phyloP scores from a whole-genome alignment of 2,329 filamentous ascomycete species.

The Alternaria triticimaculans region DNA sequence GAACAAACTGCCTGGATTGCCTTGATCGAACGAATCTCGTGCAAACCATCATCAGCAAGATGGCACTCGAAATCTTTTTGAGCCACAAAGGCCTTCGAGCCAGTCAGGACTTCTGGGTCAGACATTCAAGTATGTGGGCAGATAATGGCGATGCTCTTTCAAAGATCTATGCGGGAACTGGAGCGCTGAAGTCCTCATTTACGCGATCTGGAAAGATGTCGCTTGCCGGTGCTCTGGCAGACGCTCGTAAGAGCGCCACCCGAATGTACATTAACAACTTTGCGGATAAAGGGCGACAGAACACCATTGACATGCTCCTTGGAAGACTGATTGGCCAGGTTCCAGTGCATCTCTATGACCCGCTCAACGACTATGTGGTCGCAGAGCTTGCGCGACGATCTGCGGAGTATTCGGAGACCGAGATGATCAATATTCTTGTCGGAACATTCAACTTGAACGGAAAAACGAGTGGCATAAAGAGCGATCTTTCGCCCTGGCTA shows the following conservation, averaged over 20 bases:
- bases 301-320: slow-evolving; percentile 91
- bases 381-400: slow-evolving; percentile 72
- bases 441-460: slow-evolving; percentile 97
- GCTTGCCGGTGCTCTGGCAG: slow-evolving; percentile 88
- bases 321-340: slow-evolving; percentile 83
- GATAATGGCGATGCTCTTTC: slow-evolving; percentile 95
- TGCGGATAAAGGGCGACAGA: slow-evolving; percentile 88
- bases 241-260: slow-evolving; percentile 92
- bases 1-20: slow-evolving; percentile 96
- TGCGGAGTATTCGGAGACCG: slow-evolving; percentile 75
- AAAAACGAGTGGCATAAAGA: slow-evolving; percentile 74
- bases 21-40: slow-evolving; percentile 95
- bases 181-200: slow-evolving; percentile 93
- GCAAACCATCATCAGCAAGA: slow-evolving; percentile 92
- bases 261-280: slow-evolving; percentile 98
- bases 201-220: slow-evolving; percentile 97
- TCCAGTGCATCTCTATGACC: slow-evolving; percentile 87
- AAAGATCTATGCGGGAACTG: slow-evolving; percentile 95
- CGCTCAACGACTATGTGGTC: slow-evolving; percentile 89
- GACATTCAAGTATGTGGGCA: slow-evolving; percentile 93
- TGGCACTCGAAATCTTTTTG: slow-evolving; percentile 88
- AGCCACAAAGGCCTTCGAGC: slow-evolving; percentile 73
- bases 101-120: slow-evolving; percentile 83
- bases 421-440: slow-evolving; percentile 79
- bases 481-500: slow-evolving; percentile 86